Evolutionary conservation across 1,139 yeast species (phyloP).

Genomic region (Nematodospora anomalae): DNA sequence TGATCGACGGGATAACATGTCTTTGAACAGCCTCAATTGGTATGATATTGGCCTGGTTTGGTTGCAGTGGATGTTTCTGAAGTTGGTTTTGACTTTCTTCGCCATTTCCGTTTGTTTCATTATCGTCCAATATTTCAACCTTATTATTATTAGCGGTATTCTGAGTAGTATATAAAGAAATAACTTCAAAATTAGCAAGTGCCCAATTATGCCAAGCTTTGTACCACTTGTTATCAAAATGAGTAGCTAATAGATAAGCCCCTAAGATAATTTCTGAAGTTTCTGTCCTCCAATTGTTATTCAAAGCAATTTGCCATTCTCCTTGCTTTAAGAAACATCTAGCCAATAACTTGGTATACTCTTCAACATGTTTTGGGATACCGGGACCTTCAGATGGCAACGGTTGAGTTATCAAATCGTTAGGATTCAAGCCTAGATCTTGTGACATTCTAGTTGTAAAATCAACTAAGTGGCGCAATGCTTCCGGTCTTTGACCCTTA

Average conservation of each 20-base stretch:
- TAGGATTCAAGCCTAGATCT: constrained; percentile 76
- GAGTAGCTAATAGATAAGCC: constrained; percentile 90
- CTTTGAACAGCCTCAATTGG: constrained; percentile 67
- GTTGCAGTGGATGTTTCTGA: constrained; percentile 16
- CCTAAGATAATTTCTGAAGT: constrained; percentile 81
- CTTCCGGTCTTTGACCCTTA: constrained; percentile 84
- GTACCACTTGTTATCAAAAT: constrained; percentile 90
- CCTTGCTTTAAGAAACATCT: constrained; percentile 97
- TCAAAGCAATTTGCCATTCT: constrained; percentile 91
- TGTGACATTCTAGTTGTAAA: constrained; percentile 90
- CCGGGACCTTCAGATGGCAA: constrained; percentile 76
- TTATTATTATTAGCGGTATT: constrained; percentile 23
- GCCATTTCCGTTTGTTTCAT: constrained; percentile 23
- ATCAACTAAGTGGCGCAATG: constrained; percentile 79
- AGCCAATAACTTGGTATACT: constrained; percentile 84
- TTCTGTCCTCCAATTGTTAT: constrained; percentile 77
- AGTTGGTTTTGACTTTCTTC: constrained; percentile 14
- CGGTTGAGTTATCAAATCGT: constrained; percentile 86
- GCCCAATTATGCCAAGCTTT: constrained; percentile 99
- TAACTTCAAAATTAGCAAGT: constrained; percentile 91
- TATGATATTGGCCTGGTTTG: constrained; percentile 26
- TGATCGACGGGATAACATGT: constrained; percentile 92
- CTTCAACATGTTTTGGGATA: constrained; percentile 73
- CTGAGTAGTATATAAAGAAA: constrained; percentile 60
- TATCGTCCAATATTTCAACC: constrained; percentile 15